phyloP scores from a whole-genome alignment of 2,329 filamentous ascomycete species.

The Aspergillus tamarii region DNA sequence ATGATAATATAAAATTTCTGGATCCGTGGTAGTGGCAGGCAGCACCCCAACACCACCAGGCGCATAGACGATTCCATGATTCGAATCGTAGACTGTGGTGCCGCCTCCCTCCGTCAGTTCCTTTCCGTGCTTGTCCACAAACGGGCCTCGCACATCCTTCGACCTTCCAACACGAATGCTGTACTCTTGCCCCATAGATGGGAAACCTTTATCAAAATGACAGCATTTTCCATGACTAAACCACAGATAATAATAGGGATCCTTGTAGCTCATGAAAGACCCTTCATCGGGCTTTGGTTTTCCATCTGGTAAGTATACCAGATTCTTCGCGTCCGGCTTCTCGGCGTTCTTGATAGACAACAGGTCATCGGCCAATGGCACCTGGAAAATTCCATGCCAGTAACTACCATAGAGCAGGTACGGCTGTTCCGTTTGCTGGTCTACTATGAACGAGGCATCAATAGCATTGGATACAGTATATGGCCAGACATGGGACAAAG shows the following conservation, averaged over 20 bases:
- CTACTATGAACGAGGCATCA: constrained; percentile 36
- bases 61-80: constrained; percentile 43
- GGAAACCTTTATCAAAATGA: constrained; percentile 31
- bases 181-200: constrained; percentile 36
- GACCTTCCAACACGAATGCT: constrained; percentile 43
- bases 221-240: constrained; percentile 46
- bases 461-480: constrained; percentile 43
- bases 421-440: constrained; percentile 27
- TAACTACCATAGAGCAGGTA: constrained; percentile 42
- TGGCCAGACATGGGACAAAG: constrained; percentile 29
- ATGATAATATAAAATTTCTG: constrained; percentile 46
- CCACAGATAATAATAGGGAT: constrained; percentile 44
- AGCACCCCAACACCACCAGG: constrained; percentile 43
- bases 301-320: constrained; percentile 27
- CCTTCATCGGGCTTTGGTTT: constrained; percentile 36
- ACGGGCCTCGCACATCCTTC: constrained; percentile 36
- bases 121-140: constrained; percentile 34
- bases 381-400: constrained; percentile 41
- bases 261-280: constrained; percentile 38
- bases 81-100: constrained; percentile 40
- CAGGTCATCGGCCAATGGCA: constrained; percentile 36
- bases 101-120: constrained; percentile 38
- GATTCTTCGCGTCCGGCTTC: constrained; percentile 30
- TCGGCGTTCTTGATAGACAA: constrained; percentile 29
- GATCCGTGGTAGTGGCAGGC: constrained; percentile 23